Evolutionary conservation across 208 protist genomes (phyloP), one percentile per base, ranked within the genome.

Genomic region (Acanthamoeba healyi): DNA sequence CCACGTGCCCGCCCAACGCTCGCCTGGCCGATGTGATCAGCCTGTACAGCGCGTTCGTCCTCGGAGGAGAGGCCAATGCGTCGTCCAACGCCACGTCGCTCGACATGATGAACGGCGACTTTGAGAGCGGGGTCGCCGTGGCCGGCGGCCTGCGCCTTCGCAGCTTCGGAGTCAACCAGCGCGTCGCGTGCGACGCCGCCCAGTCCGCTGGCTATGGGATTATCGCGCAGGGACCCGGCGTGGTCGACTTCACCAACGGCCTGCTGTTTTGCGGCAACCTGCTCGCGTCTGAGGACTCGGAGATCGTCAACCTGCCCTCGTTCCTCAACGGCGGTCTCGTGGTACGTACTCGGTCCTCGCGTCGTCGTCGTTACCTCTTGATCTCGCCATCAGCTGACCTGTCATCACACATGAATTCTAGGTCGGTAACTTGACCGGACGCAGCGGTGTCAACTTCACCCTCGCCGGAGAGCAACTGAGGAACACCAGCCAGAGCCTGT

Each of bases 151-250:
- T 86, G 1, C 77, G 77, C 3, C 44, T 86, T 19, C 14, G 77
- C 44, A 86, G 44, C 77, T 86, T 86, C 77, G 46, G 77, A 24
- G 44, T 86, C 77, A 58, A 58, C 77, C 77, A 86, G 77, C 61
- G 61, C 29, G 36, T 36, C n/a, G 36, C 0, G 67, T 86, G 77
- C 77, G 38, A n/a, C 5, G 44, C 44, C 44, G 9, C 0, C 14
- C 15, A 29, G 29, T 6, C 44, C 44, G 44, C 22, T 0, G 32
- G 29, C 24, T 86, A 61, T 15, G 77, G 44, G 0, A 34, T 86
- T 12, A 32, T 86, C 44, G 77, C 32, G 12, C n/a, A 86, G 40
- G 77, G 77, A 14, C 19, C 36, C 38, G 77, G 77, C 44, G 1
- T 12, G 32, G 7, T 86, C 26, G 77, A 86, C 44, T 86, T 86